Evolutionary conservation across 192 early-diverging fungal species (phyloP), one percentile per base, ranked within the genome.

Genomic region (Umbelopsis isabellina): DNA sequence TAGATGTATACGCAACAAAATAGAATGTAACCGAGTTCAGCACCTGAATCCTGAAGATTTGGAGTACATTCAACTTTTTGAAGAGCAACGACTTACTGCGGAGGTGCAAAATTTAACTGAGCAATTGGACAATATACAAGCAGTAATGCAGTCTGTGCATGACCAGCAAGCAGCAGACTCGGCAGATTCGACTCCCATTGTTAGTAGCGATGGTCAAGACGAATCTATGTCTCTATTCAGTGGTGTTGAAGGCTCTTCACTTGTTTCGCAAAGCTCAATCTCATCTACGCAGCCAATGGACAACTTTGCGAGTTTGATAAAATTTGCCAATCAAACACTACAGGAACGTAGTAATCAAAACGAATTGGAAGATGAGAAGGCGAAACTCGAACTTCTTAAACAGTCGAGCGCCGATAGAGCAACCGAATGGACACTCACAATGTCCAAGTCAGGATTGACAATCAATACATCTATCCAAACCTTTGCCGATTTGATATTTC

Each of bases 381-480:
- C 55, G 13, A 35, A 41, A 6, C 6, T 61, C 0, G 13, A 61
- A 18, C 55, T 61, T 27, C 12, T 16, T 16, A 8, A 18, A 0
- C 18, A 35, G 6, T 25, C 55, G 13, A 61, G 27, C 5, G n/a
- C 27, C 33, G 55, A 61, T 18, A 35, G 0, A 3, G 27, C 27
- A 30, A 25, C 55, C 7, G 55, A 61, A 30, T 61, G 55, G 55
- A 61, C 55, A 6, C 27, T 61, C 5, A 37, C 55, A 5, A 16
- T 61, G 55, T 35, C 27, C 18, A 61, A n/a, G 0, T 27, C 55
- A 35, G 55, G 55, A 3, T 27, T 61, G 30, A 61, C 55, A 2
- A 61, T 61, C 27, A 61, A 61, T 61, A 61, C 55, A 10, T 33
- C 55, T 12, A 61, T 61, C 30, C 27, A 35, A 25, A 61, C 55